phyloP scores from a whole-genome alignment of 495 filamentous ascomycete genomes.

The Chlorociboria aeruginascens region DNA sequence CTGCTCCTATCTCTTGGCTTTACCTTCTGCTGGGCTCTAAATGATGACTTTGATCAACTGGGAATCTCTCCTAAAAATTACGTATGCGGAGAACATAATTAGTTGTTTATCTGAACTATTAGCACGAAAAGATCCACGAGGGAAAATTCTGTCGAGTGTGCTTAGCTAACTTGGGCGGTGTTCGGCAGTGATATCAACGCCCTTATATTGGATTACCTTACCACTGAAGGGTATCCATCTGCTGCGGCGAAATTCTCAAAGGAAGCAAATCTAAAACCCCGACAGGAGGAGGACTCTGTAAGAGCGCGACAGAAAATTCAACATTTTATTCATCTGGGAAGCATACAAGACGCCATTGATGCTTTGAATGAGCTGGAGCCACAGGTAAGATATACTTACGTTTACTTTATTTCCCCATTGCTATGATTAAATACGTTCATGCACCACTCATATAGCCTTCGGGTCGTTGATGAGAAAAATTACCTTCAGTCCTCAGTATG shows the following conservation, averaged over 20 bases:
- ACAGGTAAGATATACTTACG: slow-evolving; percentile 49
- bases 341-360: slow-evolving; percentile 76
- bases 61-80: slow-evolving; percentile 98
- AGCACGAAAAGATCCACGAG: slow-evolving; percentile 3
- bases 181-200: slow-evolving; percentile 77
- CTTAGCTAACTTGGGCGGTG: slow-evolving; percentile 23
- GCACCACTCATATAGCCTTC: slow-evolving; percentile 96
- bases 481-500: slow-evolving; percentile 93
- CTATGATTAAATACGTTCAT: slow-evolving; percentile 97
- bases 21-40: slow-evolving; percentile 17
- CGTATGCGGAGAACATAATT: slow-evolving; percentile 75
- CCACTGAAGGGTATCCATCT: slow-evolving; percentile 87
- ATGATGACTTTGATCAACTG: slow-evolving; percentile 96
- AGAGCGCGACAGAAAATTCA: slow-evolving; percentile 66
- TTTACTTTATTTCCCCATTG: slow-evolving; percentile 24
- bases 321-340: slow-evolving; percentile 66
- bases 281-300: slow-evolving; percentile 59
- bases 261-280: slow-evolving; percentile 77
- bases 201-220: slow-evolving; percentile 93
- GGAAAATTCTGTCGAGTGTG: background rate
- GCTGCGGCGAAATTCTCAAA: slow-evolving; percentile 87
- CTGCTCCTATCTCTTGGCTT: background rate
- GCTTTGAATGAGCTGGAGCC: slow-evolving; percentile 82
- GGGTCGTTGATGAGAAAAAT: slow-evolving; percentile 86
- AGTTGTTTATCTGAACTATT: slow-evolving; percentile 57